phyloP scores from a whole-genome alignment of 345 rosid species.

The Clarkia xantiana region DNA sequence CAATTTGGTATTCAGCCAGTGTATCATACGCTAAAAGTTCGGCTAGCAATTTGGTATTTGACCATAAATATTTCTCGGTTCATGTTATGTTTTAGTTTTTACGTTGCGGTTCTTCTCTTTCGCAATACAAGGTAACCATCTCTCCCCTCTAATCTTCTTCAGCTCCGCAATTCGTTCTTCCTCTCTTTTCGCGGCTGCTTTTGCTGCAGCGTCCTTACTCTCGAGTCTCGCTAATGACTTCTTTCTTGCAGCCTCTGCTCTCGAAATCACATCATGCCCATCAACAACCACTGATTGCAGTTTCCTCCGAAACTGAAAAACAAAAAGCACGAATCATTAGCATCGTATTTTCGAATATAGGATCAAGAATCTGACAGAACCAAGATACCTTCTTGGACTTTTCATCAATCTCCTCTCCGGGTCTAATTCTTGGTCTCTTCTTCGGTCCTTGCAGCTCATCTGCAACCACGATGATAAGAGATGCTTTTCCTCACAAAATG shows the following conservation, averaged over 20 bases:
- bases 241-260: conserved; percentile 36
- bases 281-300: conserved; percentile 45
- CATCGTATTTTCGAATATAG: not conserved
- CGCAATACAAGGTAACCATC: conserved; percentile 80
- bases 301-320: conserved; percentile 42
- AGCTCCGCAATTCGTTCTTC: conserved; percentile 65
- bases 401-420: conserved; percentile 29
- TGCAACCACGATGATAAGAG: conserved; percentile 13
- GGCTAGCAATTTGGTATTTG: too few relatives aligned
- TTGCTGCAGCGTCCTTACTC: conserved; percentile 46
- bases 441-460: conserved; percentile 51
- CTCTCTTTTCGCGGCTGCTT: conserved; percentile 66
- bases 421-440: conserved; percentile 72
- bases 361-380: not conserved
- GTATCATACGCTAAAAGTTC: too few relatives aligned
- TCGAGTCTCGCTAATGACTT: conserved; percentile 44
- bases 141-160: conserved; percentile 62
- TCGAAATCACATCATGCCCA: conserved; percentile 45
- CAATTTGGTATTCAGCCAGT: too few relatives aligned
- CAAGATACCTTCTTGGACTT: conserved; percentile 52
- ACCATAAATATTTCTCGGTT: too few relatives aligned
- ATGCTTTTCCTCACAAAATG: not conserved
- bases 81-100: too few relatives aligned
- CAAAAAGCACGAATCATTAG: not conserved
- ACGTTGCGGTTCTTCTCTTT: conserved; percentile 23